Conservation (phyloP, 1,139 yeast species). For the Pichia sp. region DNA sequence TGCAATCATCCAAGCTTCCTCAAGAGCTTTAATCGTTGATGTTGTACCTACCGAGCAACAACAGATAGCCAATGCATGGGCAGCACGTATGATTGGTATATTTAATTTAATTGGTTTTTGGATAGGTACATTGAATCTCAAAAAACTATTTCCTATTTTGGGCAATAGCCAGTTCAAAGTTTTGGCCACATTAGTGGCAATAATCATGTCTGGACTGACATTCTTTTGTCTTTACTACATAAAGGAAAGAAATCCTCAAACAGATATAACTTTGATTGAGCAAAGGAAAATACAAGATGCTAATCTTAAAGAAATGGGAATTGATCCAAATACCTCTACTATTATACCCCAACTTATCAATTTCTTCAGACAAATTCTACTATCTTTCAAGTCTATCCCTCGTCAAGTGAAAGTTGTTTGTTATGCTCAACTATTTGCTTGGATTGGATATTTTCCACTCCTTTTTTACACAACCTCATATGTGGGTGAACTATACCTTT, state of each 20-base stretch:
- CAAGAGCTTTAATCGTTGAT: conserved; percentile 53
- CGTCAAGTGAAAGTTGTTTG: conserved; percentile 38
- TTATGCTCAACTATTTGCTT: conserved; percentile 41
- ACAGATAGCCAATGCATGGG: conserved; percentile 62
- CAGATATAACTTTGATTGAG: conserved; percentile 33
- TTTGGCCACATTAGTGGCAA: conserved; percentile 38
- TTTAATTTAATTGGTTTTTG: conserved; percentile 51
- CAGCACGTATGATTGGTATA: conserved; percentile 56
- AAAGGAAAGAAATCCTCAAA: conserved; percentile 39
- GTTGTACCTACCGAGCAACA: conserved; percentile 47
- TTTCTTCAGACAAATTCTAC: conserved; percentile 32
- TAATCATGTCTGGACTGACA: conserved; percentile 34
- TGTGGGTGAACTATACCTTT: conserved; percentile 39
- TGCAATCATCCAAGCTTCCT: conserved; percentile 52
- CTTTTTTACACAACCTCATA: conserved; percentile 43
- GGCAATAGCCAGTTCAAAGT: conserved; percentile 47
- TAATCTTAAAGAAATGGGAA: conserved; percentile 29
- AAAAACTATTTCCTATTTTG: conserved; percentile 29
- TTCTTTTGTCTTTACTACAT: conserved; percentile 34
- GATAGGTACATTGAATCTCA: conserved; percentile 40
- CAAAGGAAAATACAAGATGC: conserved; percentile 29
- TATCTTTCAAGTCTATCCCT: conserved; percentile 35
- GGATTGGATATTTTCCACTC: conserved; percentile 47
- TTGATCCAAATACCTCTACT: conserved; percentile 23
- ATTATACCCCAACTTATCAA: conserved; percentile 24